Evolutionary conservation across 2,329 filamentous ascomycete genomes (phyloP), one percentile per base, ranked within the genome.

Genomic region (Stagonosporopsis vannaccii): DNA sequence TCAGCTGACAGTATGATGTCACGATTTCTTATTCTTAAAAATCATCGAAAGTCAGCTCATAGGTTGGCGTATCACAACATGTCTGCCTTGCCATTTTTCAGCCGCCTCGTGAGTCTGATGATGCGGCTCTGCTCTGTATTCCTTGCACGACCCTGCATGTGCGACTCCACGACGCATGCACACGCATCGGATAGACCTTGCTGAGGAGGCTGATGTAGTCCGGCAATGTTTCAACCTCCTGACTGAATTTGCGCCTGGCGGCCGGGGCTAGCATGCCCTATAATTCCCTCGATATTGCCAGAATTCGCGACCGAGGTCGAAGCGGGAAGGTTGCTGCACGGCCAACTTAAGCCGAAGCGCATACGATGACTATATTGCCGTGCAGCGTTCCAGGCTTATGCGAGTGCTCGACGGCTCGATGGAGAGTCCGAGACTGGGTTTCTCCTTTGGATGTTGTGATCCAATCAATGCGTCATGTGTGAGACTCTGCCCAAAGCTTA

Each of bases 391-490:
- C 46, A 41, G 53, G 36, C 46, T 56, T 56, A 17, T 22, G 42
- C 25, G 15, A 35, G 26, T 13, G n/a, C 36, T 28, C 33, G 47
- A 46, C 30, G 32, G 37, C 47, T 43, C 7, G 32, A 44, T 42
- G 30, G 23, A 20, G 15, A 45, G 13, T 20, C 36, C 42, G 36
- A 51, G 40, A 51, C 53, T 19, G 19, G 47, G 22, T 39, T 48
- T 32, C 25, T 42, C 42, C 33, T 47, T 25, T 47, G 42, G 44
- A 19, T 42, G 35, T 47, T 51, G 23, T 56, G 47, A 56, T 39
- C 53, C 53, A 56, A 56, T 56, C 37, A 36, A 39, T 45, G 55
- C 55, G 17, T 58, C 55, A 52, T 58, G 45, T 58, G 55, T 48
- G 49, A 52, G 55, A 53, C 49, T 30, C 28, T 58, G 48, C 48